Evolutionary conservation across 768 basidiomycete species (phyloP), one percentile per base, ranked within the genome.

Genomic region (Trametes meyenii): DNA sequence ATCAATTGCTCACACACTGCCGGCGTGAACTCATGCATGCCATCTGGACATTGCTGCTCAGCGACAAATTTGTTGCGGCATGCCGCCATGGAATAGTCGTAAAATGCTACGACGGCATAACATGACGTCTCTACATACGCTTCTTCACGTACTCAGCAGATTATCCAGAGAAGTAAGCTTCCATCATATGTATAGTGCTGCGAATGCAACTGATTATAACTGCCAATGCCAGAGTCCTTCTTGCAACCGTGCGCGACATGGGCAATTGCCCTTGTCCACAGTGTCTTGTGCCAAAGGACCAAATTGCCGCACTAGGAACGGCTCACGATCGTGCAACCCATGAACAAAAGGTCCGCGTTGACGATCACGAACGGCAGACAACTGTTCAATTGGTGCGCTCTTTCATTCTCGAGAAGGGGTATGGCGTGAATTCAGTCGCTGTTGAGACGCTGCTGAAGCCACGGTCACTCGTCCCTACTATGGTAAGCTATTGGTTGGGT

Each of bases 211-310:
- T 33, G 8, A 33, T 33, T 33, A n/a, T n/a, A n/a, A n/a, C n/a
- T n/a, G n/a, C n/a, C n/a, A n/a, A 7, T 14, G 5, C 2, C 38
- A 48, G 40, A 33, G 66, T 73, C 0, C 55, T 76, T 0, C 7
- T 76, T 0, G 72, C 70, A 3, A 70, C 66, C 0, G 66, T 76
- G 42, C 23, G 75, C 8, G 73, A 76, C 53, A 71, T 75, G 13
- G 81, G 77, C 0, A 10, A 63, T 0, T 80, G 73, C 46, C 78
- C 76, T 10, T 81, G 80, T 61, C 78, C 78, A 0, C 64, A 71
- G 0, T 81, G 80, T 56, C 58, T 74, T 0, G 61, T 76, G 21
- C 35, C 38, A 12, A 77, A 75, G 54, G 53, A 60, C 0, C 40
- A 72, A 0, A 61, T 81, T 3, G 57, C 70, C 36, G 45, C 50